These are phyloP conservation scores for Skeletonema menzelii DNA, from an alignment of 108 stramenopile genomes.

Conservation along the genomic window DNA sequence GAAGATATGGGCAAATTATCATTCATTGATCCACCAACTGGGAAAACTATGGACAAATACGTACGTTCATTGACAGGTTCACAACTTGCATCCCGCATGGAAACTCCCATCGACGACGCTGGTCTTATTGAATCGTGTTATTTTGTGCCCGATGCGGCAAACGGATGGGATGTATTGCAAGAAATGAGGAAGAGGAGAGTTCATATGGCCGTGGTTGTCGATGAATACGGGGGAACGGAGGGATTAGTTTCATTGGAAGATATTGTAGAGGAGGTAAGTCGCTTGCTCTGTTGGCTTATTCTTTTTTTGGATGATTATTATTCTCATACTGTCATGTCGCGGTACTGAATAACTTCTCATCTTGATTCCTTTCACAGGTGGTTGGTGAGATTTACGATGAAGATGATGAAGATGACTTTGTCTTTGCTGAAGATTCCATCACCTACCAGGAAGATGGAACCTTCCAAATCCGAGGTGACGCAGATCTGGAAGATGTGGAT, in stretches of 20 bases:
- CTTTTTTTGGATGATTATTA: background rate
- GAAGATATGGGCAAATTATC: slow-evolving; percentile 41
- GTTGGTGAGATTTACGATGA: slow-evolving; percentile 92
- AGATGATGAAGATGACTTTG: slow-evolving; percentile 89
- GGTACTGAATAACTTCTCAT: background rate
- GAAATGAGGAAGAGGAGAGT: slow-evolving; percentile 94
- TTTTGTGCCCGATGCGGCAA: slow-evolving; percentile 97
- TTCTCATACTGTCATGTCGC: background rate
- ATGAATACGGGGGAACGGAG: slow-evolving; percentile 97
- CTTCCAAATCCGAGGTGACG: slow-evolving; percentile 92
- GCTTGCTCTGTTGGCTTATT: background rate
- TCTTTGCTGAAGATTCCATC: slow-evolving; percentile 89
- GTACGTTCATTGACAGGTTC: slow-evolving; percentile 78
- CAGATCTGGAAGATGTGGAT: slow-evolving; percentile 92
- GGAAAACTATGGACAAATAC: slow-evolving; percentile 53
- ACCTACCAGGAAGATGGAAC: slow-evolving; percentile 85
- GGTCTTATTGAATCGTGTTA: slow-evolving; percentile 92
- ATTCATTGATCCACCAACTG: slow-evolving; percentile 42
- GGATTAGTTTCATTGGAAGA: slow-evolving; percentile 97
- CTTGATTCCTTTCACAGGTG: slow-evolving; percentile 22
- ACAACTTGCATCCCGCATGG: slow-evolving; percentile 83
- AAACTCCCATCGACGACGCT: slow-evolving; percentile 77
- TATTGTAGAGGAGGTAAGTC: slow-evolving; percentile 95
- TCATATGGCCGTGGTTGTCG: slow-evolving; percentile 98
- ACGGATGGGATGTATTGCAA: slow-evolving; percentile 95